phyloP scores from a whole-genome alignment of 2,329 filamentous ascomycete species.

The Fusarium palustre region DNA sequence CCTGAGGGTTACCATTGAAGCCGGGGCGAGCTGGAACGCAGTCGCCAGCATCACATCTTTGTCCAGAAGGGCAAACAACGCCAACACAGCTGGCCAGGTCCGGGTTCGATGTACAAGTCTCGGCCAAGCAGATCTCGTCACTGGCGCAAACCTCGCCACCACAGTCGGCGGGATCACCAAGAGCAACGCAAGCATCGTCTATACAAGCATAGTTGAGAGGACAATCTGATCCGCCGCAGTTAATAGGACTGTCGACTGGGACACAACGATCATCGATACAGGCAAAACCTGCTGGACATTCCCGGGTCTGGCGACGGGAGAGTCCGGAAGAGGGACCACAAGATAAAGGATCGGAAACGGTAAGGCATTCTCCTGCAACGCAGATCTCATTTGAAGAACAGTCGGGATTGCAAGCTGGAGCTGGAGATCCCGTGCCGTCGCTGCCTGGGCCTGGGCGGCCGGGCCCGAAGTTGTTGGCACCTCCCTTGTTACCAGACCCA shows the following conservation, averaged over 20 bases:
- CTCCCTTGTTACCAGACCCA: background rate
- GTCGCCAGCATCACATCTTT: constrained; percentile 12
- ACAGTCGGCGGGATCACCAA: constrained; percentile 19
- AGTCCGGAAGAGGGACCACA: constrained; percentile 11
- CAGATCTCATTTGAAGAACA: constrained; percentile 20
- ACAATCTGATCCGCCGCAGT: constrained; percentile 19
- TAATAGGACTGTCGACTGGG: background rate
- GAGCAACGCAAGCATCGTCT: constrained; percentile 17
- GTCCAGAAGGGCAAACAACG: background rate
- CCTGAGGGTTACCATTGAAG: background rate
- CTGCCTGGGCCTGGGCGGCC: background rate
- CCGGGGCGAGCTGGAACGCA: constrained; percentile 1
- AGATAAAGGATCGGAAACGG: constrained; percentile 4
- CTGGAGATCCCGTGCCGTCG: background rate
- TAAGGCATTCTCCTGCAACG: constrained; percentile 10
- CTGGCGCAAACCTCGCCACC: constrained; percentile 14
- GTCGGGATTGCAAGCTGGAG: background rate
- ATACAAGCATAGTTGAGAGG: constrained; percentile 26
- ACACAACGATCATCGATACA: constrained; percentile 31
- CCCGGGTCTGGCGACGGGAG: constrained; percentile 13
- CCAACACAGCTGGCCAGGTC: constrained; percentile 2
- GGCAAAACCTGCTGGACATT: constrained; percentile 16
- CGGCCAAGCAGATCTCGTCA: constrained; percentile 23
- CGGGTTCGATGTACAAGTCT: constrained; percentile 14
- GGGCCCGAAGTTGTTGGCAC: background rate